Base-by-base conservation (phyloP, 2,329 filamentous ascomycete species). In the Penicillium sp. region DNA sequence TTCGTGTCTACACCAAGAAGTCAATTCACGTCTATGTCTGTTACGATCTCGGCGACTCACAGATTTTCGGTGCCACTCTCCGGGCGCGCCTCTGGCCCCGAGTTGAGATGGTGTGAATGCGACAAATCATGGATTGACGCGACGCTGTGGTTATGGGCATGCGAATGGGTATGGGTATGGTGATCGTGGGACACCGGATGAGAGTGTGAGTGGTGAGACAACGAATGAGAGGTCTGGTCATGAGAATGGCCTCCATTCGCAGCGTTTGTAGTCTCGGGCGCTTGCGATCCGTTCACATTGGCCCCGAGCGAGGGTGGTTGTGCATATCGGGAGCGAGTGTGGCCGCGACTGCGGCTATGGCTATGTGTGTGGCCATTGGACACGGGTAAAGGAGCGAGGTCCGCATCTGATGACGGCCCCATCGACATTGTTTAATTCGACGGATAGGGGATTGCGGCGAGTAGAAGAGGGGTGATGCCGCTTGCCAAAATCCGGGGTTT, bases 141-240 rank as follows among this genome's bases (percentile, higher is more conserved):
- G 29, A 63, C 54, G 49, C 63, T 65, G 48, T 69, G 63, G 44
- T 61, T 63, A 53, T 68, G 64, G n/a, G 53, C 43, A 50, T 66
- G 65, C 9, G 35, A 39, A 46, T 53, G 50, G 46, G 58, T 60
- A 52, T 68, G 63, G 19, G 48, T 41, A 48, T 66, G 65, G 56
- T 75, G 73, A 52, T 70, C 65, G 51, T 77, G 73, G 1, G 73
- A 72, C 57, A 74, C 71, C 44, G 74, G 71, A 16, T 77, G 73
- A 43, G 75, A 74, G 55, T 48, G 26, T 22, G 52, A 37, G 43
- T 54, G 51, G 4, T 76, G 74, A 22, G 64, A 63, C 27, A 62
- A 63, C 44, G 66, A 60, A 33, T 65, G 58, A 35, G 65, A 66
- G 39, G 62, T 59, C 62, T 68, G 70, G 56, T 57, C 64, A 57